Evolutionary conservation across 257 asterid species (phyloP), one percentile per base, ranked within the genome.

Genomic region (Lycium barbarum): DNA sequence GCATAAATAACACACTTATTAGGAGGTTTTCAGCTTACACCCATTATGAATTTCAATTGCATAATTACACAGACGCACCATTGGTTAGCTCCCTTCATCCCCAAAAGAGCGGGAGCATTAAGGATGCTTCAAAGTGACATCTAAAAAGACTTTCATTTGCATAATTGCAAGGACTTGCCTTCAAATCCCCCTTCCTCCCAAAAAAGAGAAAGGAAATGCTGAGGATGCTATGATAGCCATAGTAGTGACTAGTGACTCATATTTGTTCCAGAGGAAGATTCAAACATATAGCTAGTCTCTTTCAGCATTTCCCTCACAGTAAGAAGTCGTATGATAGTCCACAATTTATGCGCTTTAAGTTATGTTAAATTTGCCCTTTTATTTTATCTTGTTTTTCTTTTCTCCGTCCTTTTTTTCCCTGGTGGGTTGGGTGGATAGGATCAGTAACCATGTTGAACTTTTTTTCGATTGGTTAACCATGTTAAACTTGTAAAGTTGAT

Each of bases 31-130:
- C 58, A 73, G 59, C 58, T 47, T 2, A 5, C 2, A 22, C 58
- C 45, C 26, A 49, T 47, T 10, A 49, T 38, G 62, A 74, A 13
- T 51, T 49, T 74, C 45, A 74, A 72, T 74, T 13, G 81, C 81
- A 74, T 49, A 11, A 20, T 47, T 73, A 73, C 6, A 9, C 47
- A 20, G 45, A 20, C 62, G 20, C 35, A 0, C 61, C 17, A 74
- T 13, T 1, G 81, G 22, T 49, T 74, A 74, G 62, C 7, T 74
- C 22, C 62, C 43, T 73, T 13, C 61, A 13, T 36, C 35, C 67
- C 79, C 8, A 17, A 71, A 40, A 71, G 35, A 71, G 4, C 10
- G 33, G 79, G 33, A 10, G 51, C 13, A 67, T 15, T 33, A 3
- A 67, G 1, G 49, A 36, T 67, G 6, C 3, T 67, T 67, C 22